phyloP scores from a whole-genome alignment of 2,329 filamentous ascomycete genomes.

The Aspergillus uvarum region DNA sequence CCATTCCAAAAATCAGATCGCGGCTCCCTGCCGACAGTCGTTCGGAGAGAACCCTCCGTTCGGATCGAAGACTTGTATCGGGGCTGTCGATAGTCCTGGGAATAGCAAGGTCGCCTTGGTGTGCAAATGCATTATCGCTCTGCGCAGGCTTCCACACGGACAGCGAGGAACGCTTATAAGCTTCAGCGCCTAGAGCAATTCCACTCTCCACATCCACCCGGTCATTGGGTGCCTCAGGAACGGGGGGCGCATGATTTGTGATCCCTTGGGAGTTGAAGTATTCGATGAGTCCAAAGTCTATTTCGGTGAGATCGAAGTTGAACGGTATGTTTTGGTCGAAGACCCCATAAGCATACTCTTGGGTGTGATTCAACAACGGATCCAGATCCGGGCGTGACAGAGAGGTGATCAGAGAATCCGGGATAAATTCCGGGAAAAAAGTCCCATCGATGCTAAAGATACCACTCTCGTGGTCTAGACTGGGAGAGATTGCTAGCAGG shows the following conservation, averaged over 20 bases:
- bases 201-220: constrained; percentile 25
- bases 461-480: constrained; percentile 28
- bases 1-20: constrained; percentile 64
- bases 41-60: constrained; percentile 24
- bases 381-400: constrained; percentile 26
- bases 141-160: constrained; percentile 30
- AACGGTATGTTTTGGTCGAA: constrained; percentile 22
- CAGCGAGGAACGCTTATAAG: constrained; percentile 29
- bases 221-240: constrained; percentile 15
- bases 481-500: constrained; percentile 20
- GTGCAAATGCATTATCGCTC: constrained; percentile 26
- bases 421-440: constrained; percentile 33
- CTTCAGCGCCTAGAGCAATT: constrained; percentile 30
- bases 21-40: constrained; percentile 41
- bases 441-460: constrained; percentile 32
- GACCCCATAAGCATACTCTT: constrained; percentile 24
- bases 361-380: constrained; percentile 19
- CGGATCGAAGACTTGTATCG: constrained; percentile 14
- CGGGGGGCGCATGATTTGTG: constrained; percentile 9
- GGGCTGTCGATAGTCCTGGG: constrained; percentile 28
- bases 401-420: constrained; percentile 27
- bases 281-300: constrained; percentile 30
- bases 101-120: constrained; percentile 30
- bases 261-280: constrained; percentile 25
- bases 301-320: constrained; percentile 30